Percentiles rank a stretch among this genome's conserved stretches.
These are phyloP conservation scores for Aspergillus sergii DNA, from an alignment of 2,329 filamentous ascomycete genomes.

Conservation along the genomic window DNA sequence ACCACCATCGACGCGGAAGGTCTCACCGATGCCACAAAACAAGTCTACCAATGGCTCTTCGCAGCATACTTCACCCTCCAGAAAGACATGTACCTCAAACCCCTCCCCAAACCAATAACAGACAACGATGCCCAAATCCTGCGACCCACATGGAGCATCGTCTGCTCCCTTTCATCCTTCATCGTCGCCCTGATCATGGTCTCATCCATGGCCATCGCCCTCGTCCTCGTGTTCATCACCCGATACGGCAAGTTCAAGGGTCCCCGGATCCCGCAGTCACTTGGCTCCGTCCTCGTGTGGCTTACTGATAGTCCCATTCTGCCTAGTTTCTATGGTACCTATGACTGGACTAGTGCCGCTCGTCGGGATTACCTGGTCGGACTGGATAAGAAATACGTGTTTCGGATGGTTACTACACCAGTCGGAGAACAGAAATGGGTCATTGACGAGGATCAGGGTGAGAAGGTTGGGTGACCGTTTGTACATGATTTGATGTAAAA, in stretches of 20 bases:
- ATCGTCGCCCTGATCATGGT: not conserved
- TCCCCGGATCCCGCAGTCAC: not conserved
- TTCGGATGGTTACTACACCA: not conserved
- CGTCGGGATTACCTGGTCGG: not conserved
- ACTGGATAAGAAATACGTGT: not conserved
- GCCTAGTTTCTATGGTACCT: not conserved
- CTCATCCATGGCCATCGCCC: not conserved
- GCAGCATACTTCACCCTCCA: not conserved
- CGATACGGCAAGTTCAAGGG: not conserved
- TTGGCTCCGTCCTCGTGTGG: not conserved
- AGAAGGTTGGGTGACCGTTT: not conserved
- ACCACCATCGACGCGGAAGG: not conserved
- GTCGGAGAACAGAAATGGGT: not conserved
- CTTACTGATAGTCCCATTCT: not conserved
- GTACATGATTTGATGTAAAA: not conserved
- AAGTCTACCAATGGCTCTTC: slow-evolving; percentile 1
- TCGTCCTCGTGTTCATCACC: not conserved
- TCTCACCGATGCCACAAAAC: not conserved
- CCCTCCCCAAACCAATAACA: not conserved
- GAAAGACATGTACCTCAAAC: not conserved
- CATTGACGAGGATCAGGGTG: not conserved
- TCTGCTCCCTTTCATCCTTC: not conserved
- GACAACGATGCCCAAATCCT: not conserved
- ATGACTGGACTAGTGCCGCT: not conserved
- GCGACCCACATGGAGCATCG: not conserved